Evolutionary conservation across 2,329 filamentous ascomycete genomes (phyloP), one percentile per base, ranked within the genome.

Genomic region (Beauveria asiatica): DNA sequence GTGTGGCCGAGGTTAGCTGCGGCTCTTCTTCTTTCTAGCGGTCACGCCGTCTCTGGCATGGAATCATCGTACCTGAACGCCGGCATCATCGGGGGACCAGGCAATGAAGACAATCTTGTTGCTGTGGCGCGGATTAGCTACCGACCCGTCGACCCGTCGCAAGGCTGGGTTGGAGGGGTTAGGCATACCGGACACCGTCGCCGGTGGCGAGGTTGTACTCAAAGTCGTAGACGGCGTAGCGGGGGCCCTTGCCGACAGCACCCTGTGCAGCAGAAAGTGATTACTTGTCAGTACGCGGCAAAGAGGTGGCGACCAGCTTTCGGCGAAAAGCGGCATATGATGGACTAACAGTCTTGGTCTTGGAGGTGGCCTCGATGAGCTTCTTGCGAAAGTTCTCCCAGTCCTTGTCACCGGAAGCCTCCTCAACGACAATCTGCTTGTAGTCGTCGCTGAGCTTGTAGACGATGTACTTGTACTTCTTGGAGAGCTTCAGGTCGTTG

Each of bases 141-240:
- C 30, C 19, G 17, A 17, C n/a, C 37, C 13, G 39, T 13, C 52
- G 66, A 17, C n/a, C 37, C n/a, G 39, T 13, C 52, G 66, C 53
- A 67, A 68, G 58, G 42, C 63, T 58, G 27, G 16, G 17, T 25
- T 19, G 48, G 33, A 52, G 55, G n/a, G 33, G 46, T 44, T 53
- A 33, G 23, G 33, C 73, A 63, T 82, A 86, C 84, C 88, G 84
- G 71, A 80, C 79, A 70, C 89, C 89, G 76, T 92, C 89, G 67
- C 88, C 88, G 61, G 80, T 82, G 62, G 83, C 81, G 64, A 89
- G 80, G 66, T 81, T 81, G 78, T 91, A 94, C 78, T 89, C 82
- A 74, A 94, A 88, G 76, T 94, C 90, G 76, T 90, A 94, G 71
- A 94, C 85, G 65, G 89, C 90, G 73, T 92, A 94, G 74, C 90